Evolutionary conservation across 1,284 basidiomycete species (phyloP).

Genomic region (Inonotus obliquus): DNA sequence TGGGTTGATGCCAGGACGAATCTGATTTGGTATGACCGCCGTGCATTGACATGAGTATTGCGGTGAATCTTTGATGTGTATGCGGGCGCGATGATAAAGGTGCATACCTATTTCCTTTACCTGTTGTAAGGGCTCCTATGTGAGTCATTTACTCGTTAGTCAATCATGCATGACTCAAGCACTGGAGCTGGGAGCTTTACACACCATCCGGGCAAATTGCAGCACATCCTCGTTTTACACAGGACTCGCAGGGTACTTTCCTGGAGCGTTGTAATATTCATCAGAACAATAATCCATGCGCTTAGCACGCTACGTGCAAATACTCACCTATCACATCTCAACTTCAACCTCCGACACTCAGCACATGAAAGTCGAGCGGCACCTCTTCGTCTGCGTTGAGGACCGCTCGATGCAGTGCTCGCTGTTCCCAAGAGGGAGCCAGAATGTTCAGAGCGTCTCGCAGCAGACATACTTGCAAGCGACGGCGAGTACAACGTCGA

Average conservation of each 20-base stretch:
- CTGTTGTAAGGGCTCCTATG: slow-evolving; percentile 68
- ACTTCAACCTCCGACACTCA: slow-evolving; percentile 73
- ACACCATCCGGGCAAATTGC: slow-evolving; percentile 60
- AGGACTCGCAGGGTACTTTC: slow-evolving; percentile 31
- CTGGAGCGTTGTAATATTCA: background rate
- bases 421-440: background rate
- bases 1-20: slow-evolving; percentile 78
- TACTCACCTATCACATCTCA: slow-evolving; percentile 68
- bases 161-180: background rate
- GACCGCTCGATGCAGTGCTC: slow-evolving; percentile 3
- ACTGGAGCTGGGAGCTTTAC: slow-evolving; percentile 18
- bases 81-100: background rate
- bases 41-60: background rate
- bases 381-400: slow-evolving; percentile 41
- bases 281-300: background rate
- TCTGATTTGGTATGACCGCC: slow-evolving; percentile 32
- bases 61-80: background rate
- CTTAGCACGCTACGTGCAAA: no score
- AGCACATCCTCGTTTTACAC: slow-evolving; percentile 58
- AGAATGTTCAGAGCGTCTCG: background rate
- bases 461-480: slow-evolving; percentile 9
- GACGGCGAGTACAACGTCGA: background rate
- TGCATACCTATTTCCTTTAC: slow-evolving; percentile 70
- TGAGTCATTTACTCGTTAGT: background rate
- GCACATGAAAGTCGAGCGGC: slow-evolving; percentile 72